A percentile compares a stretch with the other conserved stretches of the same genome.
These are phyloP conservation scores for Colletotrichum tropicicola DNA, from an alignment of 2,329 filamentous ascomycete genomes.

Conservation along the genomic window DNA sequence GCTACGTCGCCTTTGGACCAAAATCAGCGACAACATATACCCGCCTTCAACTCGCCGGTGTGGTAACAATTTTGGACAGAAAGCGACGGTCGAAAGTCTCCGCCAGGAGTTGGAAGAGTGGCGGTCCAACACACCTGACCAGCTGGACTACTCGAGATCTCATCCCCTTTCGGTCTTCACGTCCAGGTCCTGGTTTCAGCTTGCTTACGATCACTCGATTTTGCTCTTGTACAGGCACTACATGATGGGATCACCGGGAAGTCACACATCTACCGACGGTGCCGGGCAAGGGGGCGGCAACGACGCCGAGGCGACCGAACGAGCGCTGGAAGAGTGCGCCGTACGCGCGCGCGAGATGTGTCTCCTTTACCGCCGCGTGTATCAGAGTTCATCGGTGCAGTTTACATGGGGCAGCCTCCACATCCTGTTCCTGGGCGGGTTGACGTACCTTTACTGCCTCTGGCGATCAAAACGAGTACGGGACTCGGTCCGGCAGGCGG, in stretches of 20 bases:
- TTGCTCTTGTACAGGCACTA: conserved; percentile 45
- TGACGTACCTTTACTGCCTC: conserved; percentile 42
- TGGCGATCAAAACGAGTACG: conserved; percentile 7
- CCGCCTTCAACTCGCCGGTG: neutral
- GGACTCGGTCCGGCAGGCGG: neutral
- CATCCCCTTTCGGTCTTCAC: conserved; percentile 42
- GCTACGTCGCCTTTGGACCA: conserved; percentile 40
- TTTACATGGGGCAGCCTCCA: conserved; percentile 45
- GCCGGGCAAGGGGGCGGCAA: neutral
- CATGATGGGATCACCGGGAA: conserved; percentile 27
- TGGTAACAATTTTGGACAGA: neutral
- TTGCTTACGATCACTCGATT: conserved; percentile 49
- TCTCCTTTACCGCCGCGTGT: conserved; percentile 43
- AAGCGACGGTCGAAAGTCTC: neutral
- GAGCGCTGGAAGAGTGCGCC: conserved; percentile 19
- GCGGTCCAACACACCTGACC: conserved; percentile 36
- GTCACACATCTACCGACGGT: neutral
- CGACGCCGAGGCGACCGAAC: conserved; percentile 23
- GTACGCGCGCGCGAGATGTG: conserved; percentile 40
- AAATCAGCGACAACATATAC: conserved; percentile 38
- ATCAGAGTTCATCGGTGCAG: conserved; percentile 33
- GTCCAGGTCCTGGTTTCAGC: conserved; percentile 46
- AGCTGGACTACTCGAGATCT: conserved; percentile 29
- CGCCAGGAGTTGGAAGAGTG: conserved; percentile 30
- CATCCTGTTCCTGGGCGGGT: conserved; percentile 43